Evolutionary conservation across 306 rosid genomes (phyloP), one percentile per base, ranked within the genome.

Genomic region (Pterocarpus santalinus): DNA sequence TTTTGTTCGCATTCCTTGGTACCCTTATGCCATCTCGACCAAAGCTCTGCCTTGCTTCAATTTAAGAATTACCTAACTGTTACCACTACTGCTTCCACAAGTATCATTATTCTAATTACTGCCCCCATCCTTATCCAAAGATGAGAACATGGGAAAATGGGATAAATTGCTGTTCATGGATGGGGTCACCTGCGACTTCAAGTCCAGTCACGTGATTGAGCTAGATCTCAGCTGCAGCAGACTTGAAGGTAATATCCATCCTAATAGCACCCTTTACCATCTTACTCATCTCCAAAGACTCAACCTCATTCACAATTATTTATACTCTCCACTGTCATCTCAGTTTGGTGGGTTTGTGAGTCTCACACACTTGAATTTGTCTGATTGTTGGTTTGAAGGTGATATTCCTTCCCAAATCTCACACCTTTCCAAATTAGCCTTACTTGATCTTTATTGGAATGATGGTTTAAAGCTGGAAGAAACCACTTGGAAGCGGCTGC

Each of bases 31-130:
- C 53, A 15, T 5, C 65, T 13, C 6, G 4, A 66, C 1, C 46
- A 80, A 2, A 74, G 78, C 75, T 60, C 22, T 0, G 81, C 79
- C 1, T 77, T 85, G 70, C 64, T 76, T 4, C 16, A 81, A 1
- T 81, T 85, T 76, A 77, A 65, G 30, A 49, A 2, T n/a, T 12
- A 76, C 0, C 57, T 79, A 30, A 8, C 22, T 22, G 6, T 33
- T 11, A 0, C 6, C 32, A 3, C 4, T 5, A 2, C 0, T 43
- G 4, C 0, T 38, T 5, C 8, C 5, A 9, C 17, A 15, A 7
- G 3, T 5, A 13, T 36, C 5, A 16, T 39, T 1, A 15, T 15
- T 7, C 12, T 0, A 55, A 9, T 38, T 0, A 2, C 22, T 7
- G 7, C 13, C 1, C 3, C 0, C 52, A 65, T 2, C 0, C 35